A percentile compares a stretch with the other conserved stretches of the same genome.
These are phyloP conservation scores for Chlorophyllum brunneum DNA, from an alignment of 768 basidiomycete genomes.

Conservation along the genomic window DNA sequence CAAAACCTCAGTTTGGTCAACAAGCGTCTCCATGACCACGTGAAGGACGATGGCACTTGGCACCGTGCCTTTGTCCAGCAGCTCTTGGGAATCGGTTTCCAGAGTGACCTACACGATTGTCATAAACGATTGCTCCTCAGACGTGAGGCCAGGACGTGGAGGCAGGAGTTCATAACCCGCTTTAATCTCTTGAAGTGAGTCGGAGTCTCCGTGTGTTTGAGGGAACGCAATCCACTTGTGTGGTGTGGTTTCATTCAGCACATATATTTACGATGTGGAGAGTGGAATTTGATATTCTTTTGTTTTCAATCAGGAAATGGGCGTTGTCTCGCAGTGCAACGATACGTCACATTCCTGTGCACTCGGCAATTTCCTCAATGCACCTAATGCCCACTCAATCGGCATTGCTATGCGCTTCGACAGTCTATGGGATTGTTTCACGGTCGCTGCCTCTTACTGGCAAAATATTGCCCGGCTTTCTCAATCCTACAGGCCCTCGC, in stretches of 20 bases:
- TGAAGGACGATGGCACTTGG: conserved; percentile 81
- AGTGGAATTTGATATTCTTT: background rate
- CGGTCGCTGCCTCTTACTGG: conserved; percentile 71
- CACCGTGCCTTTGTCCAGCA: conserved; percentile 66
- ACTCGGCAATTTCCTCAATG: conserved; percentile 51
- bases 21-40: conserved; percentile 52
- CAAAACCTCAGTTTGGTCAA: conserved; percentile 52
- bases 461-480: conserved; percentile 63
- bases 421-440: conserved; percentile 66
- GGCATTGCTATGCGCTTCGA: conserved; percentile 57
- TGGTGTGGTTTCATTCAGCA: background rate
- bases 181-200: conserved; percentile 52
- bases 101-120: conserved; percentile 46
- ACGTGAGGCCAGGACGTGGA: conserved; percentile 60
- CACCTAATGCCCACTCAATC: conserved; percentile 57
- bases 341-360: conserved; percentile 60
- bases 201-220: background rate
- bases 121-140: conserved; percentile 50
- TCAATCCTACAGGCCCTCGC: conserved; percentile 59
- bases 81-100: conserved; percentile 64
- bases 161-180: conserved; percentile 60
- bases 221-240: background rate
- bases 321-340: conserved; percentile 55
- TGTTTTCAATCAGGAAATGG: conserved; percentile 56
- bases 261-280: background rate